phyloP scores from a whole-genome alignment of 129 eudicot genomes.

The Artemisia annua region DNA sequence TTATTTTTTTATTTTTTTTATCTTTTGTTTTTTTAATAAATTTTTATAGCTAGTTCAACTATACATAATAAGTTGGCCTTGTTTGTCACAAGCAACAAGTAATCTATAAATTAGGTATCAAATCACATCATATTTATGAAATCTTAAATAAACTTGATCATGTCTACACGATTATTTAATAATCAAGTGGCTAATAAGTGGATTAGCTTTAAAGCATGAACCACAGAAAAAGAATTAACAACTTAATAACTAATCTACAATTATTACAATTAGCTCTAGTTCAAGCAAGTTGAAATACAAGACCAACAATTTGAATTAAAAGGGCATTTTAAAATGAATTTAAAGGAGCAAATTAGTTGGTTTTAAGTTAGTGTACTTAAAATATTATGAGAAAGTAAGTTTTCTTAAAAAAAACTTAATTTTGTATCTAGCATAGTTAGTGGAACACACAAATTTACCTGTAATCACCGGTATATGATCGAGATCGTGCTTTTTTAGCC shows the following conservation, averaged over 20 bases:
- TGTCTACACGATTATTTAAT: background rate
- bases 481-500: slow-evolving; percentile 33
- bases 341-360: no score
- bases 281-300: background rate
- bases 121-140: no score
- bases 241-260: background rate
- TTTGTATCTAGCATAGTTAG: background rate
- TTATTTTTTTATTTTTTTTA: no score
- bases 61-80: slow-evolving; percentile 1
- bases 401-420: background rate
- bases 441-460: slow-evolving; percentile 31
- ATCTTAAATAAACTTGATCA: no score
- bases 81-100: slow-evolving; percentile 1
- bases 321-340: background rate
- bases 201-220: background rate
- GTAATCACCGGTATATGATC: slow-evolving; percentile 28
- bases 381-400: background rate
- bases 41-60: background rate
- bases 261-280: background rate
- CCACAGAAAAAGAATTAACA: background rate
- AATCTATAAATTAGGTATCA: background rate
- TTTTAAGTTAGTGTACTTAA: no score
- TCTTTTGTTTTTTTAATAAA: no score
- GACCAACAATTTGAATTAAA: background rate
- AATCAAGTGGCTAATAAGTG: slow-evolving; percentile 2